phyloP scores from a whole-genome alignment of 2,329 filamentous ascomycete species.

The Diaporthe sp. region DNA sequence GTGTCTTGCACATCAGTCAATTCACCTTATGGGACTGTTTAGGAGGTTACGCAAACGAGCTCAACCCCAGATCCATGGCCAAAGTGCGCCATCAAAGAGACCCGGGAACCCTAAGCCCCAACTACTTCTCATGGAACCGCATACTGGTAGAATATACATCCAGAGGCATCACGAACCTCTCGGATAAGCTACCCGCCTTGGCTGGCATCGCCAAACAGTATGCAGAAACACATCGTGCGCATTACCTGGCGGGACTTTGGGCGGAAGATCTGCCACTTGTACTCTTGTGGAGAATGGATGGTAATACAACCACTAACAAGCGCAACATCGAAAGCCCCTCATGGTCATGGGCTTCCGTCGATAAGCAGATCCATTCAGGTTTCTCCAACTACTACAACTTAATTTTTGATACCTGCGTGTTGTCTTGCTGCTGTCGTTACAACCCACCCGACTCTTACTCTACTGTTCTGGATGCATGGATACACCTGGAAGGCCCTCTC shows the following conservation, averaged over 20 bases:
- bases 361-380: too few relatives aligned
- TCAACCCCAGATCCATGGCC: not conserved
- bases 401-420: too few relatives aligned
- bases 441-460: too few relatives aligned
- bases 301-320: too few relatives aligned
- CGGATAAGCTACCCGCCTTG: not conserved
- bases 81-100: too few relatives aligned
- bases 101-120: not conserved
- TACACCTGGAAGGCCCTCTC: too few relatives aligned
- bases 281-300: not conserved
- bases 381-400: too few relatives aligned
- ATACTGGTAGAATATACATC: not conserved
- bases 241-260: not conserved
- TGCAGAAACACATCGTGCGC: rapidly evolving
- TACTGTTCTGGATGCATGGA: too few relatives aligned
- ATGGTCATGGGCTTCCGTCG: too few relatives aligned
- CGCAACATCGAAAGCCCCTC: too few relatives aligned
- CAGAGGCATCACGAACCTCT: not conserved
- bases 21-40: constrained; percentile 7
- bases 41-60: not conserved
- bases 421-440: too few relatives aligned
- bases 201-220: not conserved
- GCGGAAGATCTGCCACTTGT: not conserved
- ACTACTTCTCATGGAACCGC: not conserved
- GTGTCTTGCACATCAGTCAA: not conserved